Percentiles rank a stretch among this genome's conserved stretches.
Evolutionary conservation across 164 flowering plant genomes (phyloP).

Genomic region (Liquidambar formosana): DNA sequence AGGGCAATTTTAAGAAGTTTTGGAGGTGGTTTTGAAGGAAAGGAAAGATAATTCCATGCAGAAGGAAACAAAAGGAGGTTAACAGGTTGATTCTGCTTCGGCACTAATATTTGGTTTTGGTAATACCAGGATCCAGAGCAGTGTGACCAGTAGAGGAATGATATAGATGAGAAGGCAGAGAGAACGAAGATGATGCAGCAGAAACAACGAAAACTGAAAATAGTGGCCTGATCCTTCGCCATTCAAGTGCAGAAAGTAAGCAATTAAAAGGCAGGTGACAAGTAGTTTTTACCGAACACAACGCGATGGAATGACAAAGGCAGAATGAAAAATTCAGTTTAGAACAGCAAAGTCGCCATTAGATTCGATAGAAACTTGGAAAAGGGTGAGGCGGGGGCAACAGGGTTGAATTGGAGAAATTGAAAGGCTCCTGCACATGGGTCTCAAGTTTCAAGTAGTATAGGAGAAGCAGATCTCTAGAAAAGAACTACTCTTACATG

Average conservation of each 20-base stretch:
- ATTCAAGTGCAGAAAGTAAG: constrained; percentile 10
- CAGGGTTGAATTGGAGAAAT: neutral
- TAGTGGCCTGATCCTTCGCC: constrained; percentile 25
- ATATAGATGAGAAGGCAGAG: constrained; percentile 28
- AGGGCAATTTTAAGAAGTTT: constrained; percentile 64
- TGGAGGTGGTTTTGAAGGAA: constrained; percentile 40
- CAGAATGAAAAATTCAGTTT: neutral
- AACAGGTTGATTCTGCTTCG: constrained; percentile 19
- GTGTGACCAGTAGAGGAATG: constrained; percentile 38
- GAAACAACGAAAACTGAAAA: constrained; percentile 29
- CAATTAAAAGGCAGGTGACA: neutral
- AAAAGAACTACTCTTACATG: neutral
- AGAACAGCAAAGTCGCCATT: neutral
- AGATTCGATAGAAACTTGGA: neutral
- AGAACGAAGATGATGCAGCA: constrained; percentile 26
- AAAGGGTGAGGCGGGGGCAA: no score
- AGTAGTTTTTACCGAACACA: no score
- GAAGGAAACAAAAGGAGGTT: constrained; percentile 42
- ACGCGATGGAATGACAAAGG: no score
- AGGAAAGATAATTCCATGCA: constrained; percentile 70
- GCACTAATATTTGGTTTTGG: constrained; percentile 11
- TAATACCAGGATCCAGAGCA: constrained; percentile 22
- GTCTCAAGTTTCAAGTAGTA: neutral
- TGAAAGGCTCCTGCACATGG: constrained; percentile 14
- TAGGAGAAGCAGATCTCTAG: neutral